Evolutionary conservation across 495 filamentous ascomycete genomes (phyloP).

Genomic region (Penicillium flavigenum): DNA sequence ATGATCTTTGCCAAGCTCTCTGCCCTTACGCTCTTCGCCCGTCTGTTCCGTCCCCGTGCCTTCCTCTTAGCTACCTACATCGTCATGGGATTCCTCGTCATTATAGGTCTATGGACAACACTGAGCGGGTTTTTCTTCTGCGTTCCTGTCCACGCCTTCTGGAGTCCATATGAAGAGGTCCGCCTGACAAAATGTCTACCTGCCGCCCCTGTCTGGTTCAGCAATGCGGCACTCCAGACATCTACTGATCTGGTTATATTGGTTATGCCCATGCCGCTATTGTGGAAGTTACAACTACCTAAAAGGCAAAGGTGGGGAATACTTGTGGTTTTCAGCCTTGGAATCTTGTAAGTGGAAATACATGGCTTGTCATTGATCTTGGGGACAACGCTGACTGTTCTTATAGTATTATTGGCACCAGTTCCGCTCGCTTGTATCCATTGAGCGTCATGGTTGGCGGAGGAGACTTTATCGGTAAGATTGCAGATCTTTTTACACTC

Average conservation of each 20-base stretch:
- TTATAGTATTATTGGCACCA: conserved; percentile 40
- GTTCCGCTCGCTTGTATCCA: conserved; percentile 31
- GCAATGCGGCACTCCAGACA: conserved; percentile 49
- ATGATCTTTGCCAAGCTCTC: conserved; percentile 48
- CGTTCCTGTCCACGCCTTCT: conserved; percentile 34
- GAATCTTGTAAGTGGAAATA: conserved; percentile 43
- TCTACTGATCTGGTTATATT: conserved; percentile 48
- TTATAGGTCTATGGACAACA: conserved; percentile 38
- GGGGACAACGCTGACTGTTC: neutral
- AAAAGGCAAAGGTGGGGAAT: conserved; percentile 42
- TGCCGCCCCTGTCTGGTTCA: conserved; percentile 36
- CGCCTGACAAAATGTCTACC: conserved; percentile 31
- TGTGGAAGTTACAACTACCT: conserved; percentile 43
- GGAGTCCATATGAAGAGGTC: conserved; percentile 11
- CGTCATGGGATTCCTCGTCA: conserved; percentile 34
- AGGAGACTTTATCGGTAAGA: conserved; percentile 28
- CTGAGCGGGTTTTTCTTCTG: conserved; percentile 44
- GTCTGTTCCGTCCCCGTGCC: conserved; percentile 37
- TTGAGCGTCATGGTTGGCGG: conserved; percentile 20
- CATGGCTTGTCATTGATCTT: neutral
- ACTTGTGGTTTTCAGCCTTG: conserved; percentile 46
- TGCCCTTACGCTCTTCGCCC: conserved; percentile 39
- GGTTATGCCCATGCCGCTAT: conserved; percentile 44
- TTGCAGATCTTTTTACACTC: neutral
- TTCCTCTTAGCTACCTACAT: conserved; percentile 31